Evolutionary conservation across 441 rosid species (phyloP).

Genomic region (Theobroma grandiflorum): DNA sequence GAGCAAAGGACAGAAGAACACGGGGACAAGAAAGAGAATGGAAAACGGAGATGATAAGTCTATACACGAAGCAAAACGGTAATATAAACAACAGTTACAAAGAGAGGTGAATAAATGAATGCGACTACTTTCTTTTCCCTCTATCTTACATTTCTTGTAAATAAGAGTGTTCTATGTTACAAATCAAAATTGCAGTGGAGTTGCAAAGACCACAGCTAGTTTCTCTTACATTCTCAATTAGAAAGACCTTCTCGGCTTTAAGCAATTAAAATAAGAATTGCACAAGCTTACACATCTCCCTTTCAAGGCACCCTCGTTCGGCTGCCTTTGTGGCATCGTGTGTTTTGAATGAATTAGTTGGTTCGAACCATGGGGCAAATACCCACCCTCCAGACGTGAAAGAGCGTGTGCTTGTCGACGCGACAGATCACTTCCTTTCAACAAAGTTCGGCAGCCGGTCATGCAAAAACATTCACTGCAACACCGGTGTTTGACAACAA

Average conservation of each 20-base stretch:
- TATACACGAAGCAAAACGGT: no score
- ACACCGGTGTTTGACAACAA: background rate
- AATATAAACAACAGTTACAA: constrained; percentile 21
- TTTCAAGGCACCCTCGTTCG: constrained; percentile 30
- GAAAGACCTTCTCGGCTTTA: constrained; percentile 36
- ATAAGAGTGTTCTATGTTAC: constrained; percentile 57
- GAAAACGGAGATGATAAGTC: no score
- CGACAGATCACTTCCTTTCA: constrained; percentile 13
- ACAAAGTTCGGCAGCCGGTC: constrained; percentile 14
- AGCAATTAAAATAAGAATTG: constrained; percentile 35
- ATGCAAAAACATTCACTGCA: constrained; percentile 23
- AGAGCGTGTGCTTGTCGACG: background rate
- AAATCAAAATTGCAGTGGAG: constrained; percentile 65
- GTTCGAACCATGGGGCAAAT: constrained; percentile 10
- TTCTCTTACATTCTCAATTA: constrained; percentile 46
- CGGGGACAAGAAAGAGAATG: background rate
- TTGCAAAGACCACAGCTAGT: constrained; percentile 42
- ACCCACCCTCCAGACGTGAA: constrained; percentile 19
- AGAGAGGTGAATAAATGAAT: constrained; percentile 40
- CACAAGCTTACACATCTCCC: constrained; percentile 37
- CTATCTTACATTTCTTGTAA: constrained; percentile 52
- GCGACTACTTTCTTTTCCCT: constrained; percentile 36
- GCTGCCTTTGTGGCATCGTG: constrained; percentile 25
- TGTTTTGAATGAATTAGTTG: constrained; percentile 38
- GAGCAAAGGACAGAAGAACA: background rate